Conservation (phyloP, 257 asterid species). For the Jacaranda mimosifolia region DNA sequence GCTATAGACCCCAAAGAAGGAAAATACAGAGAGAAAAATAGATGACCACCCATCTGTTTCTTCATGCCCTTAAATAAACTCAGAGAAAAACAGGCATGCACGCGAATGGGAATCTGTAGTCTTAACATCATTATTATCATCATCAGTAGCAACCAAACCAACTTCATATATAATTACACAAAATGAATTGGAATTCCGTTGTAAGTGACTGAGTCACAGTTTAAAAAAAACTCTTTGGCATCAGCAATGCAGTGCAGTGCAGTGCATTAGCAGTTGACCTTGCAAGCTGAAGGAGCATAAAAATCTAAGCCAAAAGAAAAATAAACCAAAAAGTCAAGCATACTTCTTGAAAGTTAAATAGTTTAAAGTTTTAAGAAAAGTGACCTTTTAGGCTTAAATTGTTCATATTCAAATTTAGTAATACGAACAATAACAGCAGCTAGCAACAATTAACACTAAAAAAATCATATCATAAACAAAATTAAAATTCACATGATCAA, state of each 20-base stretch:
- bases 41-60: neutral
- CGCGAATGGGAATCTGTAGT: neutral
- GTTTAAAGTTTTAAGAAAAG: neutral
- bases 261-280: slow-evolving; percentile 26
- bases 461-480: neutral
- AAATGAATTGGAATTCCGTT: neutral
- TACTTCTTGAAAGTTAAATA: neutral
- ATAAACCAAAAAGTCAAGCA: slow-evolving; percentile 6
- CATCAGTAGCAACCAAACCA: neutral
- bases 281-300: slow-evolving; percentile 5
- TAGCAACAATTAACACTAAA: neutral
- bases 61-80: neutral
- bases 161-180: neutral
- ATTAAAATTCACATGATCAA: neutral
- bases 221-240: neutral
- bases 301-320: neutral
- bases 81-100: neutral
- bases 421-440: slow-evolving; percentile 23
- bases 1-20: neutral
- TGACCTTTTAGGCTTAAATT: slow-evolving; percentile 3
- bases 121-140: neutral
- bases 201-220: neutral
- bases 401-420: neutral
- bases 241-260: neutral
- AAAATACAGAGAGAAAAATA: neutral